phyloP scores from a whole-genome alignment of 2,329 filamentous ascomycete species.

The Calonectria hawksworthii region DNA sequence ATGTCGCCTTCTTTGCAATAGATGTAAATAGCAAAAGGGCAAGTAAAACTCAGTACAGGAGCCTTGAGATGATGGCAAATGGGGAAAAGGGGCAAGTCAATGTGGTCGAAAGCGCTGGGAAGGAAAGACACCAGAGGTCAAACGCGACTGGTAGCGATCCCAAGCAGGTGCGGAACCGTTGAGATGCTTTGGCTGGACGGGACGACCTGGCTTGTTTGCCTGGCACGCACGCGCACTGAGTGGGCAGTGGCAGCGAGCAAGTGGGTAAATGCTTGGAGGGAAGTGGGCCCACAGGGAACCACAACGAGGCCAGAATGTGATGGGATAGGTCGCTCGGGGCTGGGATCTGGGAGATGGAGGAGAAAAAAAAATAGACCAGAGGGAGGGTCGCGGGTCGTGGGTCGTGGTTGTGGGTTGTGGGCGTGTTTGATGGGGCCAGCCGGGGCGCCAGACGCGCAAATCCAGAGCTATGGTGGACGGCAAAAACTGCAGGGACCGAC shows the following conservation, averaged over 20 bases:
- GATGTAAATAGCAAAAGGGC: not conserved
- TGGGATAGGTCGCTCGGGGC: constrained; percentile 39
- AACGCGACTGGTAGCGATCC: constrained; percentile 13
- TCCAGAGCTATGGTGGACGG: constrained; percentile 37
- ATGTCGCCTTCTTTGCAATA: not conserved
- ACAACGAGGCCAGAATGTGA: constrained; percentile 40
- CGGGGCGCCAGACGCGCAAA: constrained; percentile 48
- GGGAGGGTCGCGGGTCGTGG: constrained; percentile 30
- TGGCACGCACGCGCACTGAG: constrained; percentile 38
- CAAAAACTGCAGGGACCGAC: constrained; percentile 20
- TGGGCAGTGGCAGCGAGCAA: constrained; percentile 34
- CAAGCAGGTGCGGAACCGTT: constrained; percentile 41
- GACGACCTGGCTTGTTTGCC: constrained; percentile 25
- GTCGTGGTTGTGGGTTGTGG: constrained; percentile 24
- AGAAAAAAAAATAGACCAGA: constrained; percentile 42
- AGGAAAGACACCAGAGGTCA: constrained; percentile 19
- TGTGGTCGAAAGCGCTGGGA: not conserved
- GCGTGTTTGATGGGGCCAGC: constrained; percentile 42
- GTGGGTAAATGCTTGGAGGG: constrained; percentile 43
- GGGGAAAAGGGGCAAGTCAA: not conserved
- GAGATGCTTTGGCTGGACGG: constrained; percentile 34
- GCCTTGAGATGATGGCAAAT: not conserved
- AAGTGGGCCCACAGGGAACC: constrained; percentile 49
- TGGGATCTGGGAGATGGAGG: constrained; percentile 43
- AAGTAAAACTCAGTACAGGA: not conserved